Evolutionary conservation across 106 monocot genomes (phyloP), one percentile per base, ranked within the genome.

Genomic region (Dendrobium nobile): DNA sequence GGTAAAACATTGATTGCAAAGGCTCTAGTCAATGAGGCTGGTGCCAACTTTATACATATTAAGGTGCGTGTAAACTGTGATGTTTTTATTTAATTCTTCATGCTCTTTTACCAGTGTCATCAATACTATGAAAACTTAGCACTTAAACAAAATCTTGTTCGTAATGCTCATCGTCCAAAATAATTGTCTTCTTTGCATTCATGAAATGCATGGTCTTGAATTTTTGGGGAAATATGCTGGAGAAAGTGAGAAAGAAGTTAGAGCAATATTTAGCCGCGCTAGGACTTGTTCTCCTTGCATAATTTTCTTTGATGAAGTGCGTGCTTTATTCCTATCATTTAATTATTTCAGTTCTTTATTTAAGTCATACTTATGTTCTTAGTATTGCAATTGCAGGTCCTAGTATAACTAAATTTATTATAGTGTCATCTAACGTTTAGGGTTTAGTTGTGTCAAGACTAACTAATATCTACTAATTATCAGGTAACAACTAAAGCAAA

Each of bases 1-100:
- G 96, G 96, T 77, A 97, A 97, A 92, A 94, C 96, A 24, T 77
- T 97, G 67, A 94, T 97, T 90, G 96, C 96, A 67, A 94, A 97
- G 84, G 96, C 96, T 80, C 90, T 97, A 37, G 96, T 94, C 40
- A 87, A 94, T 82, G 96, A 97, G 37, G 86, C 94, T 68, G 96
- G 94, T 59, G 90, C 96, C 24, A 97, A 86, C 88, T 97, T 97
- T 79, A 94, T 97, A 79, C 94, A 97, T 70, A 92, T 97, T 65
- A 94, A 97, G 92, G 96, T 96, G 41, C 24, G 42, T 72, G 8
- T 10, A 75, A 44, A 28, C 4, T 43, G 3, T 85, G 42, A 70
- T 13, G 37, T 72, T 75, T 77, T 47, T 7, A 9, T 51, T 22
- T 9, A 26, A 18, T 16, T 75, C 33, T 4, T 65, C 40, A 22